phyloP scores from a whole-genome alignment of 2,329 filamentous ascomycete genomes.

The Akanthomyces muscarius region DNA sequence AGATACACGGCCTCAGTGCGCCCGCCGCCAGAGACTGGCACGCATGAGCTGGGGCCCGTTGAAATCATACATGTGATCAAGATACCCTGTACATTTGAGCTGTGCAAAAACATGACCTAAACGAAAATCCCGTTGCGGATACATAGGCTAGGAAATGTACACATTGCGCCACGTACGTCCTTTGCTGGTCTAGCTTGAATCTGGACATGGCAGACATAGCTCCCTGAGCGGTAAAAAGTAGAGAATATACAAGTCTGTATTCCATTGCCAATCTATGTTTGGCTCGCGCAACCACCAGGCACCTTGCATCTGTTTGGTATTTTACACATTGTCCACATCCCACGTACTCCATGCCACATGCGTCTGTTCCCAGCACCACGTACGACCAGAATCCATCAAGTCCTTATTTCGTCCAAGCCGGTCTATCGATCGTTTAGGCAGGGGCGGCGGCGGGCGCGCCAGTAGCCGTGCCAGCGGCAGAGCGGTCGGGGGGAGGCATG shows the following conservation, averaged over 20 bases:
- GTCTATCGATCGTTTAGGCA: background rate
- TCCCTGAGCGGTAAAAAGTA: background rate
- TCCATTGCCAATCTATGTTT: background rate
- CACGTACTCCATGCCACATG: background rate
- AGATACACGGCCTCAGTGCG: background rate
- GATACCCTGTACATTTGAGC: slow-evolving; percentile 9
- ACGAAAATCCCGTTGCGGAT: too few species aligned
- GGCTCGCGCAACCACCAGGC: background rate
- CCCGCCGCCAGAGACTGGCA: background rate
- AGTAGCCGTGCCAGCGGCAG: background rate
- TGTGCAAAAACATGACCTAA: background rate
- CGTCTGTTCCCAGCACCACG: background rate
- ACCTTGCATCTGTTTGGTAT: background rate
- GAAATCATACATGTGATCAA: background rate
- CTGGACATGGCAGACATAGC: background rate
- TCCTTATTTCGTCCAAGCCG: background rate
- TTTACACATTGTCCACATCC: background rate
- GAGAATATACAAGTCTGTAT: background rate
- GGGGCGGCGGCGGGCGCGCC: slow-evolving; percentile 8
- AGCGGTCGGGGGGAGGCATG: slow-evolving; percentile 37
- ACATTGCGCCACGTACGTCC: background rate
- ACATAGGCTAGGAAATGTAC: background rate
- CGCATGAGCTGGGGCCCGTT: background rate
- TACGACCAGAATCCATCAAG: too few species aligned
- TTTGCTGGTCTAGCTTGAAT: background rate